Base-by-base conservation (phyloP, 148 eudicot genomes). In the Amaranthus cruentus region DNA sequence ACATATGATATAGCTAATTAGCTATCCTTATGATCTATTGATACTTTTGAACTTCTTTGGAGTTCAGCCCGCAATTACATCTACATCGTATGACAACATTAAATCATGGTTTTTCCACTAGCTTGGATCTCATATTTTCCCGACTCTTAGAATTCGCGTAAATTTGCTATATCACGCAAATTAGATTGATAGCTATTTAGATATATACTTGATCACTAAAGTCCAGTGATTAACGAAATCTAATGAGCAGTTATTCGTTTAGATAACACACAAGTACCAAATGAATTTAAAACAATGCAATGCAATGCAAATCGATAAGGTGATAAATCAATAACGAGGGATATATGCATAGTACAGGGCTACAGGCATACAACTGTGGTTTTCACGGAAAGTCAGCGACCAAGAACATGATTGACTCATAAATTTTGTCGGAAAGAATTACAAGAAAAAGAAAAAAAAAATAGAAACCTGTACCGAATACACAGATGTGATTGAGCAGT, bases 361-460 rank as follows among this genome's bases (percentile, higher is more conserved):
- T 70, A 55, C 73, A 70, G 62, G 46, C 48, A 52, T 69, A 54
- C 60, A 70, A 4, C 50, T 21, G 62, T 47, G 55, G 64, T 58
- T 15, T 5, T 71, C 66, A 58, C 9, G 55, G 65, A 47, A 28
- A 28, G 38, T 28, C 1, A 28, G 38, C 38, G 38, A 65, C 53
- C 55, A 38, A 47, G 48, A 77, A 77, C 72, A 66, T 62, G 80
- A 72, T 66, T 21, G 80, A 78, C 80, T 66, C 72, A 66, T 58
- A 49, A 65, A 49, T 28, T 71, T 59, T 64, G 51, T 51, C 38
- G 55, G 56, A 51, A 67, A 10, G 55, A 28, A 28, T 28, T 28
- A 28, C 38, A 28, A 7, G 2, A 49, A 49, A 9, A 6, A 4
- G 6, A 63, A 63, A 44, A 63, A 63, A 44, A 65, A 47, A 47